Percentiles rank a stretch among this genome's conserved stretches.
Conservation (phyloP, 2,329 filamentous ascomycete genomes). For the Aspergillus intermedius region DNA sequence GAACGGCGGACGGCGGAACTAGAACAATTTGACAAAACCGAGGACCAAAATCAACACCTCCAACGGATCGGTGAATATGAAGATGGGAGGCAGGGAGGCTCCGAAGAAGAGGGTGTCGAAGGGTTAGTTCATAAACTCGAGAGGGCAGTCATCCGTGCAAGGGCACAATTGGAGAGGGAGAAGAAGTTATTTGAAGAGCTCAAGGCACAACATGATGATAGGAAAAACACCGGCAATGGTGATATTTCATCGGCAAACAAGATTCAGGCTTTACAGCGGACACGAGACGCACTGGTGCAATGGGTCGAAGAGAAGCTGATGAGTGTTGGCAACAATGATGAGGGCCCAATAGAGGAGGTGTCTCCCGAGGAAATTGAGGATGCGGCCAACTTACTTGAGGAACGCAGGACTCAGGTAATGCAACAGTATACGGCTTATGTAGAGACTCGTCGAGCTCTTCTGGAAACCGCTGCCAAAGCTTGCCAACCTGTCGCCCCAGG, state of each 20-base stretch:
- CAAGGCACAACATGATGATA: conserved; percentile 18
- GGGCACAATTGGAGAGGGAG: conserved; percentile 30
- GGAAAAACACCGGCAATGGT: neutral
- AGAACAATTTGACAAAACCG: conserved; percentile 16
- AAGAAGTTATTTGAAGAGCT: conserved; percentile 28
- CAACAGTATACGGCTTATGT: conserved; percentile 33
- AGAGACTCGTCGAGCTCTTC: conserved; percentile 28
- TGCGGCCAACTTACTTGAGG: conserved; percentile 21
- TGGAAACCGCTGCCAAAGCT: conserved; percentile 30
- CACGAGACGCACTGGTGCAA: conserved; percentile 43
- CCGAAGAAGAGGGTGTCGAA: conserved; percentile 20
- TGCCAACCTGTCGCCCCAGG: conserved; percentile 26
- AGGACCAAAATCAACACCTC: conserved; percentile 11
- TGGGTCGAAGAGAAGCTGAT: conserved; percentile 48
- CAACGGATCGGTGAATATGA: conserved; percentile 13
- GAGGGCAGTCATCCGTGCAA: conserved; percentile 32
- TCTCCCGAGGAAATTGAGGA: conserved; percentile 25
- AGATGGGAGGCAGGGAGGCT: conserved; percentile 6
- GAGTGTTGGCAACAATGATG: conserved; percentile 26
- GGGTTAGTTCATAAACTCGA: conserved; percentile 34
- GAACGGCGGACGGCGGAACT: conserved; percentile 15
- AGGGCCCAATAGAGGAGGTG: conserved; percentile 20
- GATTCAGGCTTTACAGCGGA: conserved; percentile 36
- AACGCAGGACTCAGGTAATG: conserved; percentile 26
- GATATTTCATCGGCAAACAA: conserved; percentile 13